These are phyloP conservation scores for Vigna nakashimae DNA, from an alignment of 306 rosid species.

Conservation along the genomic window DNA sequence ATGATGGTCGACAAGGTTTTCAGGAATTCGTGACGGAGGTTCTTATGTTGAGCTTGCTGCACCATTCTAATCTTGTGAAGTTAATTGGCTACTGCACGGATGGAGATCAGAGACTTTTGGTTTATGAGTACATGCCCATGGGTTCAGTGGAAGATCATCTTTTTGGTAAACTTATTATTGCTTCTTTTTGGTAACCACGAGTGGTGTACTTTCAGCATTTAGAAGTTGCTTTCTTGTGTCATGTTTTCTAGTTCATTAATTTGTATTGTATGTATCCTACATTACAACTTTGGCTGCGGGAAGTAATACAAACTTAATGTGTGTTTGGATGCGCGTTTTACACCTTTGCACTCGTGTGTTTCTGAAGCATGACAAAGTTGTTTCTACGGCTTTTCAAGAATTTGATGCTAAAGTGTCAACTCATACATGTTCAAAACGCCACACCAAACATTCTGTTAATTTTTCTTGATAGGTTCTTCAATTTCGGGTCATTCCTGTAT, in stretches of 20 bases:
- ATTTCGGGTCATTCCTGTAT: not conserved
- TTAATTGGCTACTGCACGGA: slow-evolving; percentile 96
- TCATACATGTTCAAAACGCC: not conserved
- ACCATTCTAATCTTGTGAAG: slow-evolving; percentile 87
- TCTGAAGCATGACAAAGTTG: not conserved
- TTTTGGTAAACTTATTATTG: slow-evolving; percentile 58
- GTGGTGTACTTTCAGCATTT: not conserved
- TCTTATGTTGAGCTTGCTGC: slow-evolving; percentile 91
- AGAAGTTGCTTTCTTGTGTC: not conserved
- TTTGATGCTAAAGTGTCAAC: not conserved
- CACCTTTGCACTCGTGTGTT: not conserved
- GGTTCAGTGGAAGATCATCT: slow-evolving; percentile 89
- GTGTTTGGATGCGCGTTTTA: not conserved
- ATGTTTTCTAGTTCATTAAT: not conserved
- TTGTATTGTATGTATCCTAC: not conserved
- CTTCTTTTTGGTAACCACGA: not conserved
- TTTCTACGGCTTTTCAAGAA: not conserved
- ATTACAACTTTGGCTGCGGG: not conserved
- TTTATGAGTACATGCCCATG: slow-evolving; percentile 88
- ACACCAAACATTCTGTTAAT: not conserved
- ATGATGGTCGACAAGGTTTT: slow-evolving; percentile 87
- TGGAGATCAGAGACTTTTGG: slow-evolving; percentile 93
- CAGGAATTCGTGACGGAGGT: slow-evolving; percentile 95
- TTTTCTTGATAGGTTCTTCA: not conserved
- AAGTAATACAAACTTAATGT: not conserved